Evolutionary conservation across 2,329 filamentous ascomycete genomes (phyloP).

Genomic region (Myotisia sp.): DNA sequence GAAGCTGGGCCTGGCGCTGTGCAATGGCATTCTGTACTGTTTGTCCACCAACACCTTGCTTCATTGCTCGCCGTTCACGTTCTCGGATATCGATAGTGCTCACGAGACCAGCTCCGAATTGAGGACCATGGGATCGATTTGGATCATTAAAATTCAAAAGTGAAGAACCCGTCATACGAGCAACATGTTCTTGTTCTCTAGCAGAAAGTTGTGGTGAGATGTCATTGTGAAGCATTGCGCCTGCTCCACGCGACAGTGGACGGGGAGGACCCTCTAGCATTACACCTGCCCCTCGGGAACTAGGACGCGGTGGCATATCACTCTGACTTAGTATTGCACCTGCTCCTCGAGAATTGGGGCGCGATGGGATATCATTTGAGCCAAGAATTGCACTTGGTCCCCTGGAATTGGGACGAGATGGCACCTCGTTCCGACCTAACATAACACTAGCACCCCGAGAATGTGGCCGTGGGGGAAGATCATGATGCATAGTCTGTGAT

Average conservation of each 20-base stretch:
- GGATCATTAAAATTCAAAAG: slow-evolving; percentile 52
- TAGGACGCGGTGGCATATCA: slow-evolving; percentile 36
- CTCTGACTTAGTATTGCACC: slow-evolving; percentile 35
- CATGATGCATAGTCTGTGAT: slow-evolving; percentile 21
- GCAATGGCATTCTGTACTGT: slow-evolving; percentile 60
- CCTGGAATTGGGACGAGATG: slow-evolving; percentile 44
- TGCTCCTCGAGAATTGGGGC: slow-evolving; percentile 47
- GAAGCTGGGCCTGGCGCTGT: slow-evolving; percentile 46
- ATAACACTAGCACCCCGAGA: slow-evolving; percentile 46
- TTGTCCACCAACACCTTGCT: slow-evolving; percentile 52
- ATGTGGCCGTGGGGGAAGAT: slow-evolving; percentile 33
- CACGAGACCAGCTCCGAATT: slow-evolving; percentile 49
- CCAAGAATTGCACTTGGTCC: slow-evolving; percentile 41
- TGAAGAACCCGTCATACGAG: slow-evolving; percentile 63
- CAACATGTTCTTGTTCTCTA: slow-evolving; percentile 78
- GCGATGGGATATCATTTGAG: slow-evolving; percentile 26
- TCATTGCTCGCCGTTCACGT: slow-evolving; percentile 58
- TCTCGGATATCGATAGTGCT: slow-evolving; percentile 69
- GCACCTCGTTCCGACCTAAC: slow-evolving; percentile 30
- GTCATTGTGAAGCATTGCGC: slow-evolving; percentile 37
- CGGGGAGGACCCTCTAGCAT: slow-evolving; percentile 35
- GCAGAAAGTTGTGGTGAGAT: slow-evolving; percentile 56
- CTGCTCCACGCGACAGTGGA: slow-evolving; percentile 47
- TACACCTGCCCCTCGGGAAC: slow-evolving; percentile 45
- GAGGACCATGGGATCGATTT: slow-evolving; percentile 33